phyloP scores from a whole-genome alignment of 2,329 filamentous ascomycete genomes.

The Colletotrichum tofieldiae region DNA sequence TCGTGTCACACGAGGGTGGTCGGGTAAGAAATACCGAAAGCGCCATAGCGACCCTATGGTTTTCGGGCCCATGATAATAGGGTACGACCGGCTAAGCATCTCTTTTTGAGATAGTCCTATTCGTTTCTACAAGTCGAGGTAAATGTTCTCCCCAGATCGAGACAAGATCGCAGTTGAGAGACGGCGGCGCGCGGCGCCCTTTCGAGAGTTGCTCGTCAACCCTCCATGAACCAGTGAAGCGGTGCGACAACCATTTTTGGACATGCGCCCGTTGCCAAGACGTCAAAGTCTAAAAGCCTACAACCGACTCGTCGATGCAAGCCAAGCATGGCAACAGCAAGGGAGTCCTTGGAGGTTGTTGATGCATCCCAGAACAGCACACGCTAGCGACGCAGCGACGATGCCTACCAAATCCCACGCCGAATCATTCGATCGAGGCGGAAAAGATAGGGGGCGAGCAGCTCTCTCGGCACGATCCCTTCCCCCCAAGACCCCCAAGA shows the following conservation, averaged over 20 bases:
- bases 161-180: neutral
- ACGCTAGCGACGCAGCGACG: neutral
- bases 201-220: neutral
- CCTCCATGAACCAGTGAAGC: slow-evolving; percentile 3
- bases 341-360: neutral
- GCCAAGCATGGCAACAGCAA: slow-evolving; percentile 24
- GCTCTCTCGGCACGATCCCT: neutral
- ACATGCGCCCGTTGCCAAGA: slow-evolving; percentile 26
- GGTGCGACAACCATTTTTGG: slow-evolving; percentile 16
- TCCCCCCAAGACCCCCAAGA: slow-evolving; percentile 12
- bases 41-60: neutral
- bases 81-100: neutral
- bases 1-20: neutral
- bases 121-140: neutral
- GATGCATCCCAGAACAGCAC: neutral
- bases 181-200: neutral
- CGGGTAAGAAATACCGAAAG: neutral
- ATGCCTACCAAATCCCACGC: neutral
- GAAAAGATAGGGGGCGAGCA: neutral
- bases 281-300: neutral
- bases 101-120: neutral
- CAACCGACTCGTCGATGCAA: slow-evolving; percentile 19
- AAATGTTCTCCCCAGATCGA: neutral
- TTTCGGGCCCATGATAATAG: neutral
- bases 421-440: neutral